These are phyloP conservation scores for Diplocarpon mali DNA, from an alignment of 2,329 filamentous ascomycete species.

Conservation along the genomic window DNA sequence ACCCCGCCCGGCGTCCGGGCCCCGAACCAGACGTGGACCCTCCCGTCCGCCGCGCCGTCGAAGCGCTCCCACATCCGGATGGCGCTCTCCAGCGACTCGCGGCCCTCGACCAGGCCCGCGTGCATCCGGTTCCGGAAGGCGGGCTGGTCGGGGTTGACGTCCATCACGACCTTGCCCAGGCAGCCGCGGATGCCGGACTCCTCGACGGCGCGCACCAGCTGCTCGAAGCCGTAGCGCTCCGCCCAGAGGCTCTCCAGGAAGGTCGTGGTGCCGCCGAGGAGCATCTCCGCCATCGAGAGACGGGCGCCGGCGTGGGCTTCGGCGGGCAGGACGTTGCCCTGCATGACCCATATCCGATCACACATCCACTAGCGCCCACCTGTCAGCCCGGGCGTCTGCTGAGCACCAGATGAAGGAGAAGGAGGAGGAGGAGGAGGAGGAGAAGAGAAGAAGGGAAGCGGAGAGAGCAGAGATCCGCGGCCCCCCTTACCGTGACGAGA, in stretches of 20 bases:
- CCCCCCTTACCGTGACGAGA: slow-evolving; percentile 1
- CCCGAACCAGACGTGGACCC: slow-evolving; percentile 3
- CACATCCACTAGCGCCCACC: slow-evolving; percentile 5
- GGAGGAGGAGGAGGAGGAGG: too few relatives aligned
- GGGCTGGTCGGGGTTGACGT: slow-evolving; percentile 4
- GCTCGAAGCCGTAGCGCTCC: slow-evolving; percentile 6
- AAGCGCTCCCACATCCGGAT: slow-evolving; percentile 8
- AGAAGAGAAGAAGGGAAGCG: too few relatives aligned
- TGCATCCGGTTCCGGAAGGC: slow-evolving; percentile 8
- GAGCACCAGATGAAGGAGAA: neutral
- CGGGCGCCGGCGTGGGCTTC: slow-evolving; percentile 8
- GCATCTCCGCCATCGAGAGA: slow-evolving; percentile 8
- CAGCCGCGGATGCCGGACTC: slow-evolving; percentile 10
- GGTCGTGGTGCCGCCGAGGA: slow-evolving; percentile 6
- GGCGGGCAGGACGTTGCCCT: slow-evolving; percentile 4
- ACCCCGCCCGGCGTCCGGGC: slow-evolving; percentile 5
- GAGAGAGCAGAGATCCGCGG: too few relatives aligned
- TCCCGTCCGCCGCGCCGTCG: neutral
- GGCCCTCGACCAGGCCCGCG: slow-evolving; percentile 5
- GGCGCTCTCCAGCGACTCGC: slow-evolving; percentile 5
- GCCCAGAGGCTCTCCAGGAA: slow-evolving; percentile 8
- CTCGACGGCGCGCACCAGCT: slow-evolving; percentile 2
- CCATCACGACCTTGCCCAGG: slow-evolving; percentile 10
- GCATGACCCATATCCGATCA: slow-evolving; percentile 10
- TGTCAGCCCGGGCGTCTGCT: too few relatives aligned